A percentile compares a stretch with the other conserved stretches of the same genome.
Evolutionary conservation across 345 rosid genomes (phyloP).

Genomic region (Pseudoturritis turrita): DNA sequence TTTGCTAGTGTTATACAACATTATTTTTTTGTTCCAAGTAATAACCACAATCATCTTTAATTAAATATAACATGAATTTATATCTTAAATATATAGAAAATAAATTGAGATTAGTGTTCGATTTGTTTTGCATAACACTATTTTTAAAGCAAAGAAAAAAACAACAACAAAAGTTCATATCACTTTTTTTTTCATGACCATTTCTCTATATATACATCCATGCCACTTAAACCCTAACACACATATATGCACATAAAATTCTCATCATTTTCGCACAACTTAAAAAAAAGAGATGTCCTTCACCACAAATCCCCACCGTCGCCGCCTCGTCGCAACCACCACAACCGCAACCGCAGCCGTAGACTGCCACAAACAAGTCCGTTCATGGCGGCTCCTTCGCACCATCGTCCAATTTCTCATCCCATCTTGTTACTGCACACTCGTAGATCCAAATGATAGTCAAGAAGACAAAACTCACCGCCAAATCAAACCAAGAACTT

Average conservation of each 20-base stretch:
- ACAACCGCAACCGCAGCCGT: conserved; percentile 40
- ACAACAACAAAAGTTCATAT: background rate
- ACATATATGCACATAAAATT: background rate
- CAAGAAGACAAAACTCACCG: conserved; percentile 16
- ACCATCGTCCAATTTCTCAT: conserved; percentile 49
- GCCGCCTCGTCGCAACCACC: conserved; percentile 10
- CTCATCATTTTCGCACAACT: background rate
- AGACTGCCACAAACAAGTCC: conserved; percentile 76
- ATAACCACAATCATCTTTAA: background rate
- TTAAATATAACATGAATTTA: too few species aligned
- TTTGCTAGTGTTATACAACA: too few species aligned
- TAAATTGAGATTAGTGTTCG: background rate
- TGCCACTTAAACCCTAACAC: conserved; percentile 25
- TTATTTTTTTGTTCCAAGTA: too few species aligned
- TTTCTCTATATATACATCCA: conserved; percentile 5
- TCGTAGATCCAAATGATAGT: conserved; percentile 28
- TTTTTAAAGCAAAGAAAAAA: background rate
- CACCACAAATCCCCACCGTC: conserved; percentile 25
- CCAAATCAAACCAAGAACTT: background rate
- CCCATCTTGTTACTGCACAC: conserved; percentile 50
- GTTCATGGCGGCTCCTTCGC: conserved; percentile 70
- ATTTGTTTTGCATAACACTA: background rate
- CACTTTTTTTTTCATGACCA: background rate
- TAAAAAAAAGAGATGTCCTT: conserved; percentile 33
- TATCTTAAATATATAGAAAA: background rate